phyloP scores from a whole-genome alignment of 768 basidiomycete genomes.

The Lentinula boryana region DNA sequence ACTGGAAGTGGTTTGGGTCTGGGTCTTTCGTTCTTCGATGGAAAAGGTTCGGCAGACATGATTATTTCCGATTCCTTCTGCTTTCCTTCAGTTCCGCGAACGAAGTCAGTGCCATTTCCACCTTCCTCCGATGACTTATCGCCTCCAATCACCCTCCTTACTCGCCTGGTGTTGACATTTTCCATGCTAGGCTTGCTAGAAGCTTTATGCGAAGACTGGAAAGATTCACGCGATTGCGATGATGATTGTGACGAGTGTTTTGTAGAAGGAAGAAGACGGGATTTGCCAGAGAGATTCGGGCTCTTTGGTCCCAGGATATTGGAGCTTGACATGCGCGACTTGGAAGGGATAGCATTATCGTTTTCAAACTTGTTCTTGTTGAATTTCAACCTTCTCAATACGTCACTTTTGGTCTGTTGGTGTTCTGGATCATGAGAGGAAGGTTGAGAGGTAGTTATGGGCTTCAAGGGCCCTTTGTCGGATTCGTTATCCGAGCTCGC shows the following conservation, averaged over 20 bases:
- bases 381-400: conserved; percentile 23
- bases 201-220: neutral
- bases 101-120: neutral
- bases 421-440: neutral
- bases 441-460: neutral
- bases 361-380: conserved; percentile 24
- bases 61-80: neutral
- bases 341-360: neutral
- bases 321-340: conserved; percentile 5
- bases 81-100: neutral
- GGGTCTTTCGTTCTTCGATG: neutral
- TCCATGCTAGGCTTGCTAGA: neutral
- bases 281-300: conserved; percentile 5
- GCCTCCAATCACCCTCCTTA: too few species aligned
- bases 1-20: neutral
- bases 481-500: neutral
- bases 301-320: neutral
- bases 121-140: neutral
- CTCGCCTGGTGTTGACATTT: neutral
- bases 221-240: neutral
- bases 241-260: neutral
- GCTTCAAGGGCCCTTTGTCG: neutral
- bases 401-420: neutral
- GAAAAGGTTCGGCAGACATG: neutral
- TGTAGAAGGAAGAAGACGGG: conserved; percentile 8